Evolutionary conservation across 352 stramenopile species (phyloP).

Genomic region (Globisporangium spiculum): DNA sequence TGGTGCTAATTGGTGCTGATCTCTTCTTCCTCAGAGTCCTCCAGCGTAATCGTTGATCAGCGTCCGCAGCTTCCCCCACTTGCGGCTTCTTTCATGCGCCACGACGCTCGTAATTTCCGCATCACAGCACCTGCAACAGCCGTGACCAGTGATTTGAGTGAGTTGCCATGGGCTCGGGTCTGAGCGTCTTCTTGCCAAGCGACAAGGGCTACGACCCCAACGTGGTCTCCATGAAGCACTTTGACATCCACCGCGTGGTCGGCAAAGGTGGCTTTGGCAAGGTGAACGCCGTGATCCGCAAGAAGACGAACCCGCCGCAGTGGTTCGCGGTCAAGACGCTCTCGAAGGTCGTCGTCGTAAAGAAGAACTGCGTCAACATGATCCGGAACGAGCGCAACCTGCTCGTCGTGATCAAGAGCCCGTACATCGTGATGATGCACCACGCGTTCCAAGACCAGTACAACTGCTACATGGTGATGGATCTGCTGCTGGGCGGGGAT

Average conservation of each 20-base stretch:
- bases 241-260: slow-evolving; percentile 65
- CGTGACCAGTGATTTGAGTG: not conserved
- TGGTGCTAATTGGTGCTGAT: not conserved
- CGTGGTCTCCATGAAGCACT: slow-evolving; percentile 53
- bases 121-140: not conserved
- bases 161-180: slow-evolving; percentile 14
- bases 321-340: slow-evolving; percentile 79
- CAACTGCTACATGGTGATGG: slow-evolving; percentile 81
- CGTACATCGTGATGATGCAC: slow-evolving; percentile 59
- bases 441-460: slow-evolving; percentile 62
- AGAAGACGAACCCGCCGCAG: slow-evolving; percentile 42
- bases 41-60: not conserved
- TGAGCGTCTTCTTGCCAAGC: slow-evolving; percentile 16
- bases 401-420: slow-evolving; percentile 43
- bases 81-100: not conserved
- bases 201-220: slow-evolving; percentile 29
- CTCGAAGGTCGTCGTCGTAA: slow-evolving; percentile 51
- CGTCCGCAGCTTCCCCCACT: not conserved
- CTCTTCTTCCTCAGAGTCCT: not conserved
- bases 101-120: not conserved
- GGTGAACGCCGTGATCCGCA: slow-evolving; percentile 69
- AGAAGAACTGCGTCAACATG: slow-evolving; percentile 65
- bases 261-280: slow-evolving; percentile 73
- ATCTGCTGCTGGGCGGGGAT: slow-evolving; percentile 68
- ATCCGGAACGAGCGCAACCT: slow-evolving; percentile 79